Base-by-base conservation (phyloP, 2,329 filamentous ascomycete genomes). In the Fusarium xyrophilum region DNA sequence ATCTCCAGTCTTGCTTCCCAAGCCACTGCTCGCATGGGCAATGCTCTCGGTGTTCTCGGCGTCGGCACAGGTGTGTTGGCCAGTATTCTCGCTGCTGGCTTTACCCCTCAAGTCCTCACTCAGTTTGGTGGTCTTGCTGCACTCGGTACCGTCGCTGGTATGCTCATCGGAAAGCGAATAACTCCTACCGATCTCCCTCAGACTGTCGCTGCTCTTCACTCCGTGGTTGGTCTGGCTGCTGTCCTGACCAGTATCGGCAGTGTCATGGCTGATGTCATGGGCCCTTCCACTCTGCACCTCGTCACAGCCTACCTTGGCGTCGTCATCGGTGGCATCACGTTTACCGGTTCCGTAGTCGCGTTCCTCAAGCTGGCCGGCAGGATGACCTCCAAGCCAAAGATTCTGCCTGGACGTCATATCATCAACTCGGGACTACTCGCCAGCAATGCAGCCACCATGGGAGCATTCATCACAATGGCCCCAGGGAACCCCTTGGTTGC, bases 241-340 rank as follows among this genome's bases (percentile, higher is more conserved):
- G 93, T 97, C 1, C 78, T 97, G 72, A 97, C 93, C 3, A 96
- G 92, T 73, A 92, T 96, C 66, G 93, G 93, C 50, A 95, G 92
- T 68, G 92, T 97, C 21, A 88, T 97, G 84, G 88, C 88, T 19
- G 86, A 91, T 70, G 83, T 93, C 11, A 82, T 85, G 15, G 85
- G 93, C 70, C 84, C 93, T 17, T 89, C 92, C 1, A 93, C 89
- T 7, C 81, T 96, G 13, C 93, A 97, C 74, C 86, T 97, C 74
- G 91, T 96, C 4, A 93, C 92, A 5, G 93, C 91, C 0, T 97
- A 97, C 73, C 81, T 96, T 1, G 93, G 93, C 52, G 93, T 97
- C 10, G 81, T 97, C 1, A 96, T 97, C 55, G 92, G 88, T 69
- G 93, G 93, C 57, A 89, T 97, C 35, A 97, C 93, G 1, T 97